Conservation (phyloP, 2,329 filamentous ascomycete genomes). For the Neodidymelliopsis sp. region DNA sequence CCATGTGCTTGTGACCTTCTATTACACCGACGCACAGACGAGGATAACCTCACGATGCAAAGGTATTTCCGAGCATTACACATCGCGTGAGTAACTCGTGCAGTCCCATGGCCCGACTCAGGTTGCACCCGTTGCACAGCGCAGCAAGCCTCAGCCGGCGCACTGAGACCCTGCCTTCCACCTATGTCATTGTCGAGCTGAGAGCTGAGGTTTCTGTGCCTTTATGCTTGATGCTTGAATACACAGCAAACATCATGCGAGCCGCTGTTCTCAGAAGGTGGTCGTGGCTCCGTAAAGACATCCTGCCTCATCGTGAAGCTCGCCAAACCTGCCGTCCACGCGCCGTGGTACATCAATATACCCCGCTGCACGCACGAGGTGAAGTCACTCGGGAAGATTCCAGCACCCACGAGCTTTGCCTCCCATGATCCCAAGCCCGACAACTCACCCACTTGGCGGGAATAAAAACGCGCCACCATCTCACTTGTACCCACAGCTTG, state of each 20-base stretch:
- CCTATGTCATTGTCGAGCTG: conserved; percentile 12
- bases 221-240: background rate
- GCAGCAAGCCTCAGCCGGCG: conserved; percentile 16
- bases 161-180: conserved; percentile 10
- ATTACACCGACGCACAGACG: background rate
- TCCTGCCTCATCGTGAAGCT: background rate
- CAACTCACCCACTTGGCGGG: conserved; percentile 19
- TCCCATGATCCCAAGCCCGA: conserved; percentile 1
- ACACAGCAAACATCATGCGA: too few relatives aligned
- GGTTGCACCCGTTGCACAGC: conserved; percentile 5
- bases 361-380: background rate
- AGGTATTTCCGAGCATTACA: conserved; percentile 1
- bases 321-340: conserved; percentile 1
- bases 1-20: conserved; percentile 16
- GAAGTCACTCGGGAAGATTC: too few relatives aligned
- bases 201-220: background rate
- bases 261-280: too few relatives aligned
- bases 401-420: conserved; percentile 20
- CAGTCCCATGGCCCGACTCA: conserved; percentile 6
- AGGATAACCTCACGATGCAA: conserved; percentile 2
- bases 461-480: too few relatives aligned
- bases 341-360: conserved; percentile 10
- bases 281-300: too few relatives aligned
- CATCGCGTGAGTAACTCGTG: conserved; percentile 11
- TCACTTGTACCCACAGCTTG: too few relatives aligned